Evolutionary conservation across 78 protist species (phyloP).

Genomic region (Speleostelium caveatum): DNA sequence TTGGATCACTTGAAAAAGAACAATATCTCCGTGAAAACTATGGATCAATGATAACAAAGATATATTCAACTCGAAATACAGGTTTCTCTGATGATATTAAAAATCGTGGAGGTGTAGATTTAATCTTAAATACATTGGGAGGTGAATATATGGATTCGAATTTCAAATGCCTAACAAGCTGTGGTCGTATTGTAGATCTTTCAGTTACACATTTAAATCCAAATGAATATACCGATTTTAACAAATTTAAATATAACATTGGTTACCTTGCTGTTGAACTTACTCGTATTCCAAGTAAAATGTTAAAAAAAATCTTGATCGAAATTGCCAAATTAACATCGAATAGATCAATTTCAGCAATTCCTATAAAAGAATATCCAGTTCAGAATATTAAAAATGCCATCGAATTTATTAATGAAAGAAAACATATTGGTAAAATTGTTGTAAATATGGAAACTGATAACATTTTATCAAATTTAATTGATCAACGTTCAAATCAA

Average conservation of each 20-base stretch:
- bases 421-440: no score
- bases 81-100: not conserved
- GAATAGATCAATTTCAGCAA: no score
- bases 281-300: no score
- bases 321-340: not conserved
- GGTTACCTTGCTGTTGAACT: not conserved
- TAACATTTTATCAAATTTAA: not conserved
- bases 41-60: not conserved
- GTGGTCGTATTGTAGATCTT: not conserved
- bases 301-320: no score
- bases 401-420: conserved; percentile 1
- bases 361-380: conserved; percentile 11
- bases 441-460: not conserved
- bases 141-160: not conserved
- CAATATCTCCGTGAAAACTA: not conserved
- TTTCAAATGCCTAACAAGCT: not conserved
- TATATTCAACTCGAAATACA: not conserved
- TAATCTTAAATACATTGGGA: not conserved
- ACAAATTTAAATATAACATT: not conserved
- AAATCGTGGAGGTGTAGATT: not conserved
- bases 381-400: not conserved
- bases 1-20: not conserved
- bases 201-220: not conserved
- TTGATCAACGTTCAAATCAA: not conserved
- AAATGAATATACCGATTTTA: not conserved